Evolutionary conservation across 73 alveolate genomes (phyloP).

Genomic region (Paramecium pentaurelia): DNA sequence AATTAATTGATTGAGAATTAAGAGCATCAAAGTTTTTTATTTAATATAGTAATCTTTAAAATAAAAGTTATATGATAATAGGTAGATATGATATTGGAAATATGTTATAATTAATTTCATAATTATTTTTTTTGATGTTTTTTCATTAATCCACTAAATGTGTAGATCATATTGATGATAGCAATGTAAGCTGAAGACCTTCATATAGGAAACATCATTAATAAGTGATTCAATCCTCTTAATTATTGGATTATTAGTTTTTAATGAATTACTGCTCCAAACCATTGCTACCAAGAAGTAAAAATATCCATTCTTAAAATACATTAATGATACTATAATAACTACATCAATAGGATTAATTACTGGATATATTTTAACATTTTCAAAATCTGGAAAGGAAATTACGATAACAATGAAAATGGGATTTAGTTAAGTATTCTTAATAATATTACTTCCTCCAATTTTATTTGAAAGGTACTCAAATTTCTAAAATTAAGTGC

Average conservation of each 20-base stretch:
- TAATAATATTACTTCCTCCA: background rate
- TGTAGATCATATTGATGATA: background rate
- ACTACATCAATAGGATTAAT: slow-evolving; percentile 30
- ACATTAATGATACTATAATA: background rate
- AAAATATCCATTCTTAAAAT: background rate
- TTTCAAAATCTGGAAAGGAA: slow-evolving; percentile 77
- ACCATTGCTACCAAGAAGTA: background rate
- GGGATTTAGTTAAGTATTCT: slow-evolving; percentile 55
- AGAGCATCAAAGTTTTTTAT: background rate
- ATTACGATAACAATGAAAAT: slow-evolving; percentile 14
- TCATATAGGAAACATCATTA: background rate
- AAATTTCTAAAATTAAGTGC: slow-evolving; percentile 56
- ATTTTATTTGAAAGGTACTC: slow-evolving; percentile 64
- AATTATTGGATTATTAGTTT: background rate
- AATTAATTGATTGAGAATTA: background rate
- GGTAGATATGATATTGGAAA: background rate
- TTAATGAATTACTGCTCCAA: background rate
- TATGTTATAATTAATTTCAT: background rate
- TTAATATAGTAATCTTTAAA: background rate
- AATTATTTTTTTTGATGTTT: background rate
- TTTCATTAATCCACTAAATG: background rate
- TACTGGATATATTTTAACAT: slow-evolving; percentile 69
- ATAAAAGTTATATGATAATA: background rate
- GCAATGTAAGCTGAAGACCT: background rate
- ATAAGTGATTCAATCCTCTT: background rate